Evolutionary conservation across 345 rosid genomes (phyloP).

Genomic region (Rhodamnia rubescens): DNA sequence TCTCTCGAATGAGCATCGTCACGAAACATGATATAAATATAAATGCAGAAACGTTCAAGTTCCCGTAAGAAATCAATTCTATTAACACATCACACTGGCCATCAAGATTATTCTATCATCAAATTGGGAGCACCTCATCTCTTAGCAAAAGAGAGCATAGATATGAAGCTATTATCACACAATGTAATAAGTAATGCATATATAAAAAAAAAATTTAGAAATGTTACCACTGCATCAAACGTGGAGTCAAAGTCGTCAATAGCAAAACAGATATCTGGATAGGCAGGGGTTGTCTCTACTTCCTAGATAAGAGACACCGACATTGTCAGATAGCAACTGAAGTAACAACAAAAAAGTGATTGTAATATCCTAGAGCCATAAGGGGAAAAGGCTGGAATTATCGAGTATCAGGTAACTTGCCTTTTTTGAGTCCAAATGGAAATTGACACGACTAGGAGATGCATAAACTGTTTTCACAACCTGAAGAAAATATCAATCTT

Average conservation of each 20-base stretch:
- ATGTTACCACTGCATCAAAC: conserved; percentile 84
- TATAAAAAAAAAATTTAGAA: background rate
- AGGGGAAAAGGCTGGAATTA: background rate
- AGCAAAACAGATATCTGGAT: conserved; percentile 95
- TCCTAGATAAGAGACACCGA: conserved; percentile 37
- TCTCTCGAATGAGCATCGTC: background rate
- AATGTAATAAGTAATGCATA: background rate
- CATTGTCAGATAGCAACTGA: conserved; percentile 12
- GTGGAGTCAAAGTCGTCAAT: conserved; percentile 96
- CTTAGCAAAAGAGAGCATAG: background rate
- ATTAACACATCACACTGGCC: background rate
- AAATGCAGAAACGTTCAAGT: background rate
- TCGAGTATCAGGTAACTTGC: conserved; percentile 22
- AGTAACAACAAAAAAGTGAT: background rate
- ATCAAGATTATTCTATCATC: background rate
- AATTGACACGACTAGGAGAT: conserved; percentile 90
- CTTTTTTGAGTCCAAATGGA: conserved; percentile 90
- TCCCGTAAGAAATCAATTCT: background rate
- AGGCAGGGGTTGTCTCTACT: conserved; percentile 87
- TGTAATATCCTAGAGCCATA: background rate
- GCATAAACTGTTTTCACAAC: conserved; percentile 96
- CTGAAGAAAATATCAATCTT: conserved; percentile 12
- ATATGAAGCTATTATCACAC: background rate
- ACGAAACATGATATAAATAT: background rate
- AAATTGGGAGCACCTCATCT: background rate